phyloP scores from a whole-genome alignment of 768 basidiomycete genomes.

The Kwoniella dejecticola region DNA sequence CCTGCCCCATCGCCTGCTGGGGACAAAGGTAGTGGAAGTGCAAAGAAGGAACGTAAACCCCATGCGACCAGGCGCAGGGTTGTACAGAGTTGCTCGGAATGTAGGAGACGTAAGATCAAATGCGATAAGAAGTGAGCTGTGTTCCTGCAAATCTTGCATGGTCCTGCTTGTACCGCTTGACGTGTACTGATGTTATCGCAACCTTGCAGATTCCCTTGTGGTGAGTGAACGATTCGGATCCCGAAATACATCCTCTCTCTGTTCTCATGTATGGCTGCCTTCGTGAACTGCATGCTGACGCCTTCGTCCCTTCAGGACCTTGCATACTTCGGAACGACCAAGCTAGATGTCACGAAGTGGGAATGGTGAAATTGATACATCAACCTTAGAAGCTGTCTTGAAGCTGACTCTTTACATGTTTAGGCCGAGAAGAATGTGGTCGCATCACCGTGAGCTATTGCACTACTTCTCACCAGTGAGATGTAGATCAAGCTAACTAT shows the following conservation, averaged over 20 bases:
- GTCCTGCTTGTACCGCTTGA: no score
- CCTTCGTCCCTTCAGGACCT: constrained; percentile 17
- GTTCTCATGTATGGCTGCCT: no score
- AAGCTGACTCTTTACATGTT: background rate
- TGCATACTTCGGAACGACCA: constrained; percentile 52
- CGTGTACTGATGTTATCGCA: background rate
- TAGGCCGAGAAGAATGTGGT: constrained; percentile 43
- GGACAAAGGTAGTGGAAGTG: constrained; percentile 1
- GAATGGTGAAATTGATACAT: constrained; percentile 35
- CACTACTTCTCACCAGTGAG: no score
- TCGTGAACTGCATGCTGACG: background rate
- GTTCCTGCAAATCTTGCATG: background rate
- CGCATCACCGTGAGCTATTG: constrained; percentile 28
- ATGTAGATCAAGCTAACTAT: no score
- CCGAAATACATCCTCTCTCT: no score
- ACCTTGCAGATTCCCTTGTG: constrained; percentile 49
- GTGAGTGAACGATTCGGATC: no score
- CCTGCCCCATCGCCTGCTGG: constrained; percentile 6
- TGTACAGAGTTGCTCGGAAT: constrained; percentile 55
- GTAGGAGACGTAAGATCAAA: constrained; percentile 55
- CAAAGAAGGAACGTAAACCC: constrained; percentile 34
- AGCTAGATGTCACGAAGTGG: constrained; percentile 51
- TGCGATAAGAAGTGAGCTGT: constrained; percentile 53
- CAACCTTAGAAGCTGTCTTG: background rate
- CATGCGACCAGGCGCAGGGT: constrained; percentile 51